Base-by-base conservation (phyloP, 305 asterid genomes). In the Petunia hybrid region DNA sequence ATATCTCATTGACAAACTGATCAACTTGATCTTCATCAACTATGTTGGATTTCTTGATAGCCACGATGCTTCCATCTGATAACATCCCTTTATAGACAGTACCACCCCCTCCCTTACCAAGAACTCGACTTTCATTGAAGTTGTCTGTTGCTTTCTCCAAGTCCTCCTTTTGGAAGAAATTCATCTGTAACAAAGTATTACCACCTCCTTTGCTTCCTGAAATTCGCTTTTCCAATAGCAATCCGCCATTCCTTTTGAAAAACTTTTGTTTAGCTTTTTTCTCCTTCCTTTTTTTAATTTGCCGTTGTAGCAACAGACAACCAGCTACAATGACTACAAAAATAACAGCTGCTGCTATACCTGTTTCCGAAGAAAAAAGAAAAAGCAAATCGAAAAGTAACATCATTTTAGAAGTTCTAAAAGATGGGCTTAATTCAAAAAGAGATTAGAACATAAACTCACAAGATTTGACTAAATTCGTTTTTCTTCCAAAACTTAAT, bases 111-210 rank as follows among this genome's bases (percentile, higher is more conserved):
- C 87, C 89, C 77, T 82, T 84, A 0, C 87, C 89, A 42, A 87
- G 83, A 78, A 84, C 40, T 12, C 87, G 87, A 56, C 35, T 73
- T 61, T 80, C 82, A 6, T 80, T 80, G 77, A 85, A 88, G 8
- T 80, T 84, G 51, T 85, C 83, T 1, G 91, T 88, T 82, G 90
- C 89, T 76, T 82, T 87, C 65, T 82, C 82, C 82, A 85, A 56
- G 42, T 85, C 88, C 67, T 82, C 87, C 1, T 74, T 84, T 73
- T 4, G 53, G 57, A 82, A 87, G 60, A 80, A 81, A 48, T 60
- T 82, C 6, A 80, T 63, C 7, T 63, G 62, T 82, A 83, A 84
- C 0, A 79, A 57, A 16, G 57, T 63, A 6, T 9, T 46, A 46
- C 7, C 69, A 12, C 55, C 77, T n/a, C 68, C 84, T 6, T 56